These are phyloP conservation scores for Eimeria necatrix DNA, from an alignment of 169 alveolate genomes.

Conservation along the genomic window DNA sequence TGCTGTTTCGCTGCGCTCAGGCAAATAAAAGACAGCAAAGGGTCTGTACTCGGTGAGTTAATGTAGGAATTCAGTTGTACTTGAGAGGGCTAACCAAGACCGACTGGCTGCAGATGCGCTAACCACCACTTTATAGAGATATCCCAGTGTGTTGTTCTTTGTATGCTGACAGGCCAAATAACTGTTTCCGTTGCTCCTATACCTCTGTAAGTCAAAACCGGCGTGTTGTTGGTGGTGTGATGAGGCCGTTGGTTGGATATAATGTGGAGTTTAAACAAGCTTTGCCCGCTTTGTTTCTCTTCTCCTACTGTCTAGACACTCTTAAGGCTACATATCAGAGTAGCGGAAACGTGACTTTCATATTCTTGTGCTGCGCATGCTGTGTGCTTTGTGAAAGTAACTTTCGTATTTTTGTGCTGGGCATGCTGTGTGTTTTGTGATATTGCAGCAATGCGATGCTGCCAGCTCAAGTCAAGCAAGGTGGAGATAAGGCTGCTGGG, in stretches of 20 bases:
- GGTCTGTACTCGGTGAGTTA: conserved; percentile 13
- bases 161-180: neutral
- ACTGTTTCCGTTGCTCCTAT: conserved; percentile 15
- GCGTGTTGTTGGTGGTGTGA: neutral
- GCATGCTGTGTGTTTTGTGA: neutral
- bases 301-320: neutral
- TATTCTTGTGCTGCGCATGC: neutral
- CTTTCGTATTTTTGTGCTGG: neutral
- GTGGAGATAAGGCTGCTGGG: conserved; percentile 9
- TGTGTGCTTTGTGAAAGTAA: neutral
- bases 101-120: too few species aligned
- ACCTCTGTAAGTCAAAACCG: conserved; percentile 21
- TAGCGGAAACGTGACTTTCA: too few species aligned
- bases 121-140: neutral
- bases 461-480: conserved; percentile 19
- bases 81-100: neutral
- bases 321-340: neutral
- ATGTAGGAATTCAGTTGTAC: too few species aligned
- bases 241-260: too few species aligned
- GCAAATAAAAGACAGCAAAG: conserved; percentile 31
- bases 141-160: neutral
- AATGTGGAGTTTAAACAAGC: neutral
- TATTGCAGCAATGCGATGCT: conserved; percentile 24
- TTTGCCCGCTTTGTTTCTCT: neutral
- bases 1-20: conserved; percentile 18